These are phyloP conservation scores for Plantago major DNA, from an alignment of 257 asterid genomes.

Conservation along the genomic window DNA sequence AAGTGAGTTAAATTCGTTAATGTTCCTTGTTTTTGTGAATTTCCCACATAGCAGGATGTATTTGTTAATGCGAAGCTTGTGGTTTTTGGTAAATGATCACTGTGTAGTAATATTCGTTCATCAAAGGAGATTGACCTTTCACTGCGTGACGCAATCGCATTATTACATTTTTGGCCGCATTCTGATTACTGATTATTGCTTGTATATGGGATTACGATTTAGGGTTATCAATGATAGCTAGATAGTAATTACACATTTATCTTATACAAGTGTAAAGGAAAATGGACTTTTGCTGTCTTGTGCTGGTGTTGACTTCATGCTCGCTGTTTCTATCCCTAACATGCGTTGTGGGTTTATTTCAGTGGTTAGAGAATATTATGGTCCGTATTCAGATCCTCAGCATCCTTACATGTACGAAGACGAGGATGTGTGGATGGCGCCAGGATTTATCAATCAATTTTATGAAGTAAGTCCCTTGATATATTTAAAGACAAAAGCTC, in stretches of 20 bases:
- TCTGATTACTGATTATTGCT: too few relatives aligned
- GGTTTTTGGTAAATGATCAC: not conserved
- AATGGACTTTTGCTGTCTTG: too few relatives aligned
- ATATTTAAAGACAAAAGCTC: not conserved
- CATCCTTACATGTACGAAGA: constrained; percentile 94
- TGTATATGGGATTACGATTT: too few relatives aligned
- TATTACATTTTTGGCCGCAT: too few relatives aligned
- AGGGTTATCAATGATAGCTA: too few relatives aligned
- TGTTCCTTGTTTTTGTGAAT: constrained; percentile 5
- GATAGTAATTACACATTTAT: too few relatives aligned
- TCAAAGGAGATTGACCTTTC: too few relatives aligned
- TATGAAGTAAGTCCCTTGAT: constrained; percentile 57
- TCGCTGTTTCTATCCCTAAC: constrained; percentile 1
- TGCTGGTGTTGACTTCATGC: too few relatives aligned
- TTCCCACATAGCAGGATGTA: constrained; percentile 3
- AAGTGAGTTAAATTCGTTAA: constrained; percentile 45
- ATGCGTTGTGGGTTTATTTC: constrained; percentile 3
- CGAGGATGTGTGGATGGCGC: constrained; percentile 99
- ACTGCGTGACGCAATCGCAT: too few relatives aligned
- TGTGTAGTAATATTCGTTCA: too few relatives aligned
- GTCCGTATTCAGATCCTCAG: constrained; percentile 96
- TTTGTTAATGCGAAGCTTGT: constrained; percentile 10
- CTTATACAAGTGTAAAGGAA: too few relatives aligned
- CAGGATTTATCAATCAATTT: constrained; percentile 97
- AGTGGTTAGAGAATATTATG: constrained; percentile 93